Evolutionary conservation across 306 rosid species (phyloP).

Genomic region (Medicago truncatula): MtrunA17r5.0-ANR NC_053045.1:38160501-38161000

Average conservation of each 20-base stretch:
- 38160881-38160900: conserved; percentile 20
- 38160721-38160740: conserved; percentile 69
- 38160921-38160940: conserved; percentile 9
- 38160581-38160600: background rate
- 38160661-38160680: background rate
- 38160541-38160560: background rate
- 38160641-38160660: no score
- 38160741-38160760: conserved; percentile 59
- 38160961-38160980: background rate
- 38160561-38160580: conserved; percentile 21
- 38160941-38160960: conserved; percentile 10
- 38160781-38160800: conserved; percentile 76
- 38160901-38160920: conserved; percentile 29
- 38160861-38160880: conserved; percentile 6
- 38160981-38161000: background rate
- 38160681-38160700: conserved; percentile 25
- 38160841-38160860: background rate
- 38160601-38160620: background rate
- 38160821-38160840: conserved; percentile 65
- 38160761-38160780: conserved; percentile 60
- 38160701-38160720: conserved; percentile 37
- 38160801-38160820: conserved; percentile 55
- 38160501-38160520: background rate
- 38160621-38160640: conserved; percentile 6
- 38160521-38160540: background rate